Conservation (phyloP, 2,329 filamentous ascomycete genomes). For the Aspergillus tubingensis region DNA sequence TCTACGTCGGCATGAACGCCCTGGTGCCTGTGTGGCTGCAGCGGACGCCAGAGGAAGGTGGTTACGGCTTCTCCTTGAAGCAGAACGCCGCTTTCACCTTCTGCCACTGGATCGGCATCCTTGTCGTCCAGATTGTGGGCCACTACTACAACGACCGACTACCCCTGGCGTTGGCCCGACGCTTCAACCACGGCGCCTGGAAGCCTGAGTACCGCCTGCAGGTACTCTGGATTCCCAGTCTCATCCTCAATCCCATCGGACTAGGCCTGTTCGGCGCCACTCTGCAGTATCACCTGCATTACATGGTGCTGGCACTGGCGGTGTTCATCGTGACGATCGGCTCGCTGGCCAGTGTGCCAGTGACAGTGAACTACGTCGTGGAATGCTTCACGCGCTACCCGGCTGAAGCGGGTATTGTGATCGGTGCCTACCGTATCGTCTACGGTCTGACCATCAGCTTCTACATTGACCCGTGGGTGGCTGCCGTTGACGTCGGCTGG, state of each 20-base stretch:
- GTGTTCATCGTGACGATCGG: slow-evolving; percentile 41
- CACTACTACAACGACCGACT: slow-evolving; percentile 22
- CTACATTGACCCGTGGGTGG: slow-evolving; percentile 40
- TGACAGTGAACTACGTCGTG: slow-evolving; percentile 30
- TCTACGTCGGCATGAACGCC: slow-evolving; percentile 35
- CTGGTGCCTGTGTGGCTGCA: slow-evolving; percentile 43
- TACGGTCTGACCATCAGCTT: slow-evolving; percentile 40
- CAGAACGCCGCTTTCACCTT: slow-evolving; percentile 46
- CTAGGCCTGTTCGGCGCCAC: slow-evolving; percentile 40
- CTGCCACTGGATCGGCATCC: slow-evolving; percentile 45
- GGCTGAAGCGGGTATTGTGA: slow-evolving; percentile 28
- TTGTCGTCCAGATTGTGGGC: slow-evolving; percentile 26
- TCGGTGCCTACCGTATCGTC: slow-evolving; percentile 28
- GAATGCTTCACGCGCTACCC: slow-evolving; percentile 40
- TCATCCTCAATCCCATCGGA: slow-evolving; percentile 33
- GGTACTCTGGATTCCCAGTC: slow-evolving; percentile 27
- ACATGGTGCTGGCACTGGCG: slow-evolving; percentile 39
- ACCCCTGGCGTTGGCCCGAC: slow-evolving; percentile 21
- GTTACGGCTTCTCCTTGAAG: slow-evolving; percentile 47
- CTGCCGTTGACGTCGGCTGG: slow-evolving; percentile 36
- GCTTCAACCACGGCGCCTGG: slow-evolving; percentile 33
- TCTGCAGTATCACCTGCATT: slow-evolving; percentile 42
- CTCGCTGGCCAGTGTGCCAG: slow-evolving; percentile 28
- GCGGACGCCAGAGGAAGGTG: slow-evolving; percentile 36
- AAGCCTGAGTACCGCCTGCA: slow-evolving; percentile 45